Base-by-base conservation (phyloP, 768 basidiomycete species). In the Chalciporus piperatus region DNA sequence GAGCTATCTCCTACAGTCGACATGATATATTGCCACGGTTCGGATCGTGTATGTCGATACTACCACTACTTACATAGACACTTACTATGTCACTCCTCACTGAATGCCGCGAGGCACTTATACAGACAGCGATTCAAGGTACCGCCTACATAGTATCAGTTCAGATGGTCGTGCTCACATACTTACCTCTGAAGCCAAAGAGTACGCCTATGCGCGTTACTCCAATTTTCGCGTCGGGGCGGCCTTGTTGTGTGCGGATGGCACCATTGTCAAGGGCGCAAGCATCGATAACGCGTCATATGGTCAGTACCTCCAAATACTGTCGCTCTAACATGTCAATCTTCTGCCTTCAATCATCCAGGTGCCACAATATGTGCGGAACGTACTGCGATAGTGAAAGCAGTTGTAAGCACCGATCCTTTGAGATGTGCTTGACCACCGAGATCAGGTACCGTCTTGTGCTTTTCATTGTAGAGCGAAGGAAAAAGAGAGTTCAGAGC, bases 201-300 rank as follows among this genome's bases (percentile, higher is more conserved):
- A 87, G 57, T 72, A 77, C 37, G 78, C 87, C 0, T 96, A 97
- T 69, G 78, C 75, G 35, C 89, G 83, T 0, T 94, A 97, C 71
- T 93, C 92, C 16, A 85, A 90, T 40, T 97, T 98, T 66, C 82
- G 87, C 16, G 96, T 97, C 32, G 94, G 96, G 0, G 94, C 93
- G 0, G 89, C 92, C 1, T 71, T 98, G 11, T 71, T 97, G 22
- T 73, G 83, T 3, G 61, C 78, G 1, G 80, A 87, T 41, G 91
- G 89, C 0, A 66, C 73, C 10, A 82, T 95, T 35, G 79, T 94
- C 51, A 87, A 82, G 55, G 93, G 96, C 12, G 83, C 87, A 19
- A 97, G 96, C 65, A 78, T 97, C 51, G 95, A 98, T 72, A 97
- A 96, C 59, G 92, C 91, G 0, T 90, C 92, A 0, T 92, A 92